Conservation (phyloP, 768 basidiomycete species). For the Gymnopilus dilepis region DNA sequence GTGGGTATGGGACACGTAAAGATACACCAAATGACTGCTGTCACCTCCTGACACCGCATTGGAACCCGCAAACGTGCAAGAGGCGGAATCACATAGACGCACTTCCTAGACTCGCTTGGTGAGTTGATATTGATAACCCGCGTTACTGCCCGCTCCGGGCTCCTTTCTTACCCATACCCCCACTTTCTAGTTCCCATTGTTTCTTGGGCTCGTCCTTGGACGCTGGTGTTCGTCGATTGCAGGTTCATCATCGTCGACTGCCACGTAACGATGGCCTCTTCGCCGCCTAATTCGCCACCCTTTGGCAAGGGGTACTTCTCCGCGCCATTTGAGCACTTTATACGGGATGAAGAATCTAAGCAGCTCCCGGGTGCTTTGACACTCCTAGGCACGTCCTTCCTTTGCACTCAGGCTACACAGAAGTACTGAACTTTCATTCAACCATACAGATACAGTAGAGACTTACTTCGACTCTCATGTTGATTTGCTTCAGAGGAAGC, state of each 20-base stretch:
- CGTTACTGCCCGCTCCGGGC: neutral
- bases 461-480: constrained; percentile 94
- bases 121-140: neutral
- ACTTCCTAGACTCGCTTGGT: neutral
- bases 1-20: neutral
- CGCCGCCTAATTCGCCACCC: constrained; percentile 50
- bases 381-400: constrained; percentile 65
- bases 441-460: constrained; percentile 85
- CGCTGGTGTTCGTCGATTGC: neutral
- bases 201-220: neutral
- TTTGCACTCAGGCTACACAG: constrained; percentile 3
- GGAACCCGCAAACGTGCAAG: neutral
- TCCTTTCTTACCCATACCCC: neutral
- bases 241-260: neutral
- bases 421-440: constrained; percentile 31
- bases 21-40: neutral
- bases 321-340: constrained; percentile 74
- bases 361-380: constrained; percentile 82
- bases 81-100: neutral
- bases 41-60: neutral
- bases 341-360: constrained; percentile 75
- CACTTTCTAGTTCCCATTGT: neutral
- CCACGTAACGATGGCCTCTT: constrained; percentile 38
- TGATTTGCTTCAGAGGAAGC: constrained; percentile 79
- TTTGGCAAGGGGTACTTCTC: constrained; percentile 63